Evolutionary conservation across 257 asterid species (phyloP).

Genomic region (Ballota nigra): DNA sequence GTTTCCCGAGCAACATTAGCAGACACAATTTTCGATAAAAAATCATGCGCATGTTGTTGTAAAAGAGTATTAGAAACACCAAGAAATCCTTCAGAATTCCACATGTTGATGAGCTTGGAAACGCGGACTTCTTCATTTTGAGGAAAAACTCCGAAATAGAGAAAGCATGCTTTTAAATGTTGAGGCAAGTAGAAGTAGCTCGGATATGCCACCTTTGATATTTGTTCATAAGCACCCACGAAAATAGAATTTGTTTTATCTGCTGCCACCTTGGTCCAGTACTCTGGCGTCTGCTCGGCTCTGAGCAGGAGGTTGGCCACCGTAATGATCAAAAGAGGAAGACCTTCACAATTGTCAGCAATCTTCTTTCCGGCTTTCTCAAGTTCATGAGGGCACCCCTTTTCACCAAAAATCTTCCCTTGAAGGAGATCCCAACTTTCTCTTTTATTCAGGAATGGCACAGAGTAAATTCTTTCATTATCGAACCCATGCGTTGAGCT

Average conservation of each 20-base stretch:
- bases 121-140: not conserved
- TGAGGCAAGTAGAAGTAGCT: not conserved
- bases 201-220: not conserved
- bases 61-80: not conserved
- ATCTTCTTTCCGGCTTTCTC: not conserved
- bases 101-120: slow-evolving; percentile 2
- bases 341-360: slow-evolving; percentile 19
- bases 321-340: not conserved
- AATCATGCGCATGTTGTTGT: no score
- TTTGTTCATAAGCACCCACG: not conserved
- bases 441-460: no score
- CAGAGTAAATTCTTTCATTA: no score
- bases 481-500: no score
- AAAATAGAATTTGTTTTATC: not conserved
- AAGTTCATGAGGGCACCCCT: no score
- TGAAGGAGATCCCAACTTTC: slow-evolving; percentile 13
- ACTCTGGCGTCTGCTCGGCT: not conserved
- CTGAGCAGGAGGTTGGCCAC: not conserved
- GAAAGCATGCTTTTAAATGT: not conserved
- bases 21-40: no score
- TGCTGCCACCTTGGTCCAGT: not conserved
- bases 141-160: slow-evolving; percentile 13
- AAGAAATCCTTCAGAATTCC: slow-evolving; percentile 4
- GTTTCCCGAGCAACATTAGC: no score
- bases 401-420: not conserved